Evolutionary conservation across 108 stramenopile genomes (phyloP).

Genomic region (Epipyxis sp.): DNA sequence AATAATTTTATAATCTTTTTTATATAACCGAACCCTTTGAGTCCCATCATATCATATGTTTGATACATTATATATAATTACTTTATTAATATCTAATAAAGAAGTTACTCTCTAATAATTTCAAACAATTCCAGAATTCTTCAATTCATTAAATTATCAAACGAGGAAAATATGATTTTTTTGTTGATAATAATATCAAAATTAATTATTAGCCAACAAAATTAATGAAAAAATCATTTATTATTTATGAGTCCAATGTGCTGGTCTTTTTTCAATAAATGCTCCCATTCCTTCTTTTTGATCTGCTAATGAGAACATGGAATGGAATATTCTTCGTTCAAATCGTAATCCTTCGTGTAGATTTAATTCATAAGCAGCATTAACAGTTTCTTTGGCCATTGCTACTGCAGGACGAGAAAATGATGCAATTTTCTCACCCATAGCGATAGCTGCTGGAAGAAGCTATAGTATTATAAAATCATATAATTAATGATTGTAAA

Average conservation of each 20-base stretch:
- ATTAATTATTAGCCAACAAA: no score
- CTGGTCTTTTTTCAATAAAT: constrained; percentile 79
- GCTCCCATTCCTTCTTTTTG: constrained; percentile 97
- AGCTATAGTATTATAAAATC: not conserved
- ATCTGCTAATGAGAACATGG: constrained; percentile 90
- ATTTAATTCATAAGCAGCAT: constrained; percentile 88
- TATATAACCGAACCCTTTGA: no score
- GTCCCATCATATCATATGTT: no score
- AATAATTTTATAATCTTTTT: no score
- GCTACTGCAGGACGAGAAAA: constrained; percentile 74
- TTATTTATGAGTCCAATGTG: constrained; percentile 74
- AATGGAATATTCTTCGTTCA: constrained; percentile 93
- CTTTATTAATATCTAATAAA: no score
- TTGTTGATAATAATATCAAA: no score
- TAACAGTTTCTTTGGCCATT: constrained; percentile 93
- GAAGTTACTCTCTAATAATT: no score
- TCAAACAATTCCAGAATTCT: no score
- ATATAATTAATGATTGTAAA: not conserved
- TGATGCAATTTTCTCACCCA: constrained; percentile 79
- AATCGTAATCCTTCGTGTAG: constrained; percentile 84
- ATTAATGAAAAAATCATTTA: no score
- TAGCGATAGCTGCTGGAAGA: constrained; percentile 77
- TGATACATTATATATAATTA: no score
- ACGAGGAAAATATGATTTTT: no score
- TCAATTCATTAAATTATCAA: no score